A percentile compares a stretch with the other conserved stretches of the same genome.
Evolutionary conservation across 1,139 yeast genomes (phyloP).

Genomic region (Pichia sp.): DNA sequence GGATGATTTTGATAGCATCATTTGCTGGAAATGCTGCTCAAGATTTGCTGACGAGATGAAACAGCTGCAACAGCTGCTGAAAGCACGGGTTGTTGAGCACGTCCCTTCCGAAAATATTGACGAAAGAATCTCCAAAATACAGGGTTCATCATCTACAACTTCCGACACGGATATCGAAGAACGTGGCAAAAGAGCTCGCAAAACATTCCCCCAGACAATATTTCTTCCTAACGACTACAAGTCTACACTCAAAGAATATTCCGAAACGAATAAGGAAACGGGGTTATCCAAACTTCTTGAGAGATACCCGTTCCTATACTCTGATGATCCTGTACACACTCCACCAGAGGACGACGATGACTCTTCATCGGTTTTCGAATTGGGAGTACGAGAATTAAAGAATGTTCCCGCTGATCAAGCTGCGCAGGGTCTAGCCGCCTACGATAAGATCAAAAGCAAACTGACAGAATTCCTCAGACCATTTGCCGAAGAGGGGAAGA

Average conservation of each 20-base stretch:
- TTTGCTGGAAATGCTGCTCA: constrained; percentile 79
- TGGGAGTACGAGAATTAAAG: constrained; percentile 59
- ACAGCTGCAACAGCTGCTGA: constrained; percentile 21
- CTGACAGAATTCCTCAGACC: constrained; percentile 68
- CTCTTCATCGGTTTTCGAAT: constrained; percentile 44
- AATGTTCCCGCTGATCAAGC: constrained; percentile 72
- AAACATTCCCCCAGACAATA: too few species aligned
- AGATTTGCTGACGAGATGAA: constrained; percentile 35
- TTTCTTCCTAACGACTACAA: too few species aligned
- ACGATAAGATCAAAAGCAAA: constrained; percentile 57
- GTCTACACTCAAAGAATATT: too few species aligned
- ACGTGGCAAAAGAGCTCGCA: too few species aligned
- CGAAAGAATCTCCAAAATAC: too few species aligned
- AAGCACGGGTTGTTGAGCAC: constrained; percentile 29
- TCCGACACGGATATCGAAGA: too few species aligned
- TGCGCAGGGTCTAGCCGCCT: constrained; percentile 72
- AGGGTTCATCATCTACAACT: too few species aligned
- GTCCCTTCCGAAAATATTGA: too few species aligned
- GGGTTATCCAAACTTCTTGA: constrained; percentile 26
- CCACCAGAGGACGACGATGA: constrained; percentile 59
- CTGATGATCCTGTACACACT: constrained; percentile 69
- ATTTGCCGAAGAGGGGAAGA: constrained; percentile 75
- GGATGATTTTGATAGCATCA: constrained; percentile 54
- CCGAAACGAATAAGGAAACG: constrained; percentile 9
- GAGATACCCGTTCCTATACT: constrained; percentile 42